Percentiles rank a stretch among this genome's conserved stretches.
phyloP scores from a whole-genome alignment of 140 eudicot genomes.

The Stevia rebaudiana region DNA sequence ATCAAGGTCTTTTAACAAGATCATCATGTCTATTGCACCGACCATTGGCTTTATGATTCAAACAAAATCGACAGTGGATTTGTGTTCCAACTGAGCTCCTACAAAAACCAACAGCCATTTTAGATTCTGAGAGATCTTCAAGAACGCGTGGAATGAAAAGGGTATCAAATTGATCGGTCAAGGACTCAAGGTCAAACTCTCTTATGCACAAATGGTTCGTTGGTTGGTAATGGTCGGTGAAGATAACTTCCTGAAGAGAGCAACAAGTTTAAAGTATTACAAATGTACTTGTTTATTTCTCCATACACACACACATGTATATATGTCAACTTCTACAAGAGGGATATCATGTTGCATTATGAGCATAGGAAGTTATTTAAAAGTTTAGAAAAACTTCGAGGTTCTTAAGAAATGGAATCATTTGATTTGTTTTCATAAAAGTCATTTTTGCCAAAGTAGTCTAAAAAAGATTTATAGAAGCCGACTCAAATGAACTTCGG shows the following conservation, averaged over 20 bases:
- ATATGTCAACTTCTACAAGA: neutral
- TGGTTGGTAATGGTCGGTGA: constrained; percentile 1
- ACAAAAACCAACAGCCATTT: neutral
- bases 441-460: no score
- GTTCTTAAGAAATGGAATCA: neutral
- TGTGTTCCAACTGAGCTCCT: neutral
- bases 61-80: neutral
- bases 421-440: no score
- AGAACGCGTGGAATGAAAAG: constrained; percentile 7
- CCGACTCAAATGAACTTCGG: no score
- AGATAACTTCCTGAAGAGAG: neutral
- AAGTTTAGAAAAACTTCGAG: neutral
- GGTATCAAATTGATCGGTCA: constrained; percentile 10
- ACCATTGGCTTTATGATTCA: constrained; percentile 19
- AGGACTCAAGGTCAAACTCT: constrained; percentile 12
- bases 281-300: constrained; percentile 6
- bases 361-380: constrained; percentile 13
- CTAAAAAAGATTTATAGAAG: no score
- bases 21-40: neutral
- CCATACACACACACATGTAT: neutral
- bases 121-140: constrained; percentile 10
- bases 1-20: constrained; percentile 20
- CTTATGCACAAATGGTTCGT: neutral
- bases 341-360: constrained; percentile 5
- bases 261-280: constrained; percentile 2